These are phyloP conservation scores for Pleurotus platypus DNA, from an alignment of 768 basidiomycete species.

Conservation along the genomic window DNA sequence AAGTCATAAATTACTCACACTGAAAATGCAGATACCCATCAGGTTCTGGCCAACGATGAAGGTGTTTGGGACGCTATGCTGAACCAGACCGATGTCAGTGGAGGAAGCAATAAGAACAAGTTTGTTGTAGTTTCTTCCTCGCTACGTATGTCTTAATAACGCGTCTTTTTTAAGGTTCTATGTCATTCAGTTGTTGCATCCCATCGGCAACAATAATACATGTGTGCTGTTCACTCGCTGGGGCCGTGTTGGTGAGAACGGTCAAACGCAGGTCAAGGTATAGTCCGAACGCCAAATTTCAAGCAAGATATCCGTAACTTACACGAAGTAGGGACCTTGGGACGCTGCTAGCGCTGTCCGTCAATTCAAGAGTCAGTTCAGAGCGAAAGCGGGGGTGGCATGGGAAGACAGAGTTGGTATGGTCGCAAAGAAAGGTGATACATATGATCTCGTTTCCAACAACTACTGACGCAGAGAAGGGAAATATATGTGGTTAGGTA, in stretches of 20 bases:
- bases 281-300: background rate
- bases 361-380: constrained; percentile 63
- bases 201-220: constrained; percentile 31
- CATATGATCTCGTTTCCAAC: background rate
- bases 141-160: background rate
- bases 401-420: constrained; percentile 53
- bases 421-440: constrained; percentile 44
- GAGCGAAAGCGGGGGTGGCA: constrained; percentile 40
- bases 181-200: constrained; percentile 53
- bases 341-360: constrained; percentile 30
- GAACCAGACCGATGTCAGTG: constrained; percentile 55
- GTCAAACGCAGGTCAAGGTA: constrained; percentile 47
- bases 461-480: constrained; percentile 26
- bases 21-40: constrained; percentile 38
- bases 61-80: constrained; percentile 58
- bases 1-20: background rate
- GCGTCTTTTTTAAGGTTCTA: constrained; percentile 40
- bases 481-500: constrained; percentile 62
- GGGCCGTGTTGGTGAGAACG: constrained; percentile 61
- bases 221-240: constrained; percentile 49
- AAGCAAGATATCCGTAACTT: background rate
- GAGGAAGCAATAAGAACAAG: constrained; percentile 55
- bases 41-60: constrained; percentile 41
- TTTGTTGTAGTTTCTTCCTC: constrained; percentile 16
- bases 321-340: constrained; percentile 42